These are phyloP conservation scores for Borovskyia barvae DNA, from an alignment of 208 protist genomes.

Conservation along the genomic window DNA sequence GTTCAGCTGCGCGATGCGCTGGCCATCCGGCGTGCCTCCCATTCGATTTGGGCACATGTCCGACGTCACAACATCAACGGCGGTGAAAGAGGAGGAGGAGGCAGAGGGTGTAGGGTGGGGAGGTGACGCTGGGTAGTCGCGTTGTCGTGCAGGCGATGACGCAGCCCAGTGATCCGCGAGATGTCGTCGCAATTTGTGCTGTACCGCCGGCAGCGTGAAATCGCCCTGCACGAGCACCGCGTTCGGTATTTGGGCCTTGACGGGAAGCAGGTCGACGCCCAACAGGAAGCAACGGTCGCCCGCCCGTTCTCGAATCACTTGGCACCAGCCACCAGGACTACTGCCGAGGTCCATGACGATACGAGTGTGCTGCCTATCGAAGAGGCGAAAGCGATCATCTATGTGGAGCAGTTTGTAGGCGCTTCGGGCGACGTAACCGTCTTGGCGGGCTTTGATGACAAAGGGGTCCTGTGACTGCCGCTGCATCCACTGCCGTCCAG, in stretches of 20 bases:
- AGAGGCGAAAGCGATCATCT: conserved; percentile 67
- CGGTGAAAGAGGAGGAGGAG: background rate
- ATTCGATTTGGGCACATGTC: conserved; percentile 86
- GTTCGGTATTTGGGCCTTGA: conserved; percentile 47
- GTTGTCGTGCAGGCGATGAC: background rate
- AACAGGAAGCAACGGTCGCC: conserved; percentile 65
- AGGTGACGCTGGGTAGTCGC: background rate
- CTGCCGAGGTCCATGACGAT: conserved; percentile 78
- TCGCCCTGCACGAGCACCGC: conserved; percentile 74
- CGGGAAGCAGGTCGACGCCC: conserved; percentile 64
- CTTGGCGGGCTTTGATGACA: conserved; percentile 53
- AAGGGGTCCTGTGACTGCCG: conserved; percentile 62
- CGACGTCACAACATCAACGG: conserved; percentile 72
- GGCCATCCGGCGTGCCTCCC: conserved; percentile 61
- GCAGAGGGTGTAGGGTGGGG: background rate
- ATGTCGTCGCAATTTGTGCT: conserved; percentile 34
- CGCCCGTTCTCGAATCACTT: conserved; percentile 72
- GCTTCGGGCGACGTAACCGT: conserved; percentile 78
- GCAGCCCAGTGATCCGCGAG: conserved; percentile 11
- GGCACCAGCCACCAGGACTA: conserved; percentile 85
- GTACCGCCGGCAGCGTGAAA: conserved; percentile 48
- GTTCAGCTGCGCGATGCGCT: conserved; percentile 61
- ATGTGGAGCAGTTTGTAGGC: conserved; percentile 77
- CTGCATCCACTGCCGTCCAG: conserved; percentile 59
- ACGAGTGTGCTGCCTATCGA: conserved; percentile 37